phyloP scores from a whole-genome alignment of 1,284 basidiomycete genomes.

The Ceratobasidium sp. region DNA sequence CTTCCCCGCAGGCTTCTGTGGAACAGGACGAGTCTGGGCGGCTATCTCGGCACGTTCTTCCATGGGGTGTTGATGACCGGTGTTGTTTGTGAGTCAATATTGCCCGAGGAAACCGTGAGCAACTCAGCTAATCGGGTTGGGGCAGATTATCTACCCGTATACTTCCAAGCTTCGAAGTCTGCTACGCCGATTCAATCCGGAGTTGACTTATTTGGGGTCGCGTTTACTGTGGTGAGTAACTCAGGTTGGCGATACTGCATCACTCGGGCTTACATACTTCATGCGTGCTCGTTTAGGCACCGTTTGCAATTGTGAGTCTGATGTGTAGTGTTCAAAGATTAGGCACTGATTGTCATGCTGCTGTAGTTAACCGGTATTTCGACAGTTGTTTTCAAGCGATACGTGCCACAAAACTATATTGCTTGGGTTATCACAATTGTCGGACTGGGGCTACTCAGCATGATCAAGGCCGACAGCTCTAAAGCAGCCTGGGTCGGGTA shows the following conservation, averaged over 20 bases:
- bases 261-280: conserved; percentile 7
- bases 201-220: conserved; percentile 51
- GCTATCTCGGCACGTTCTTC: conserved; percentile 49
- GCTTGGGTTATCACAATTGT: conserved; percentile 53
- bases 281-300: conserved; percentile 15
- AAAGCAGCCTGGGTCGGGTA: conserved; percentile 49
- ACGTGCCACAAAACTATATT: conserved; percentile 50
- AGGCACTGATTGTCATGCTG: conserved; percentile 9
- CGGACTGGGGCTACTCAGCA: conserved; percentile 51
- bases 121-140: not conserved
- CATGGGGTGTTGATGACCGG: conserved; percentile 46
- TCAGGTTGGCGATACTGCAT: not conserved
- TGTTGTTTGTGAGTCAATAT: conserved; percentile 45
- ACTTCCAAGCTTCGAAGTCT: conserved; percentile 57
- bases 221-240: conserved; percentile 45
- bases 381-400: conserved; percentile 42
- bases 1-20: conserved; percentile 48
- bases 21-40: conserved; percentile 48
- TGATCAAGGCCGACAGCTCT: conserved; percentile 49
- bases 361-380: conserved; percentile 47
- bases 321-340: not conserved
- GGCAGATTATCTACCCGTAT: conserved; percentile 52
- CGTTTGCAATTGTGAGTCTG: conserved; percentile 35
- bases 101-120: conserved; percentile 38
- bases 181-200: conserved; percentile 54